Evolutionary conservation across 176 grass and related monocot genomes (phyloP).

Genomic region (Carex parvula): DNA sequence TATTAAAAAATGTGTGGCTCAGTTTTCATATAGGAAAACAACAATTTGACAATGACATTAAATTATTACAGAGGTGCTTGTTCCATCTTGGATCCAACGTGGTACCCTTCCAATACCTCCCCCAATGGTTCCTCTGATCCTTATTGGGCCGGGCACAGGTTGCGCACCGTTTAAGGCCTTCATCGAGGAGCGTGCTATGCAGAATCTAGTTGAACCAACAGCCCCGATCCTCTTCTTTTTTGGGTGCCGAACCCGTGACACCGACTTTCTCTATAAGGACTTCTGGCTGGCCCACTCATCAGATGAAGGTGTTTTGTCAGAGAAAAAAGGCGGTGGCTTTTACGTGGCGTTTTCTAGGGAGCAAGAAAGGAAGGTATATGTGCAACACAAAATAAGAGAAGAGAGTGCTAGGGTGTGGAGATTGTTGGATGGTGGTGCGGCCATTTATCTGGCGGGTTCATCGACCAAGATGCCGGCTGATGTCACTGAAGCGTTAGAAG

Average conservation of each 20-base stretch:
- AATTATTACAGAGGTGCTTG: constrained; percentile 42
- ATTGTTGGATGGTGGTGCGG: constrained; percentile 49
- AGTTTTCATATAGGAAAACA: not conserved
- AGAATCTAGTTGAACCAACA: constrained; percentile 32
- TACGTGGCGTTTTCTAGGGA: constrained; percentile 92
- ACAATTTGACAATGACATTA: not conserved
- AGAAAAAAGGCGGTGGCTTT: constrained; percentile 64
- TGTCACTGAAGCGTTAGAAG: constrained; percentile 68
- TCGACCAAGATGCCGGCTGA: constrained; percentile 88
- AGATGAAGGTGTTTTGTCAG: constrained; percentile 55
- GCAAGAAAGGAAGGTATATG: constrained; percentile 74
- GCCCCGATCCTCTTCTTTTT: constrained; percentile 81
- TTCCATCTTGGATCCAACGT: constrained; percentile 70
- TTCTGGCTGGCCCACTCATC: constrained; percentile 80
- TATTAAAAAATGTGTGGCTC: not conserved
- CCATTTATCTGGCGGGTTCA: constrained; percentile 67
- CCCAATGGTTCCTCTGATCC: constrained; percentile 66
- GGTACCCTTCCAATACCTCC: constrained; percentile 53
- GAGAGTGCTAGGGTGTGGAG: constrained; percentile 72
- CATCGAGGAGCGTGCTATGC: constrained; percentile 62
- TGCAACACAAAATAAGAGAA: constrained; percentile 90
- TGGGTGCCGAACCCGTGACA: constrained; percentile 61
- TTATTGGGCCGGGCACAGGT: constrained; percentile 87
- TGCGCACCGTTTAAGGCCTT: constrained; percentile 85
- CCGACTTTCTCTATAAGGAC: constrained; percentile 74